These are phyloP conservation scores for Astrothelium subdiscretum DNA, from an alignment of 495 filamentous ascomycete species.

Conservation along the genomic window DNA sequence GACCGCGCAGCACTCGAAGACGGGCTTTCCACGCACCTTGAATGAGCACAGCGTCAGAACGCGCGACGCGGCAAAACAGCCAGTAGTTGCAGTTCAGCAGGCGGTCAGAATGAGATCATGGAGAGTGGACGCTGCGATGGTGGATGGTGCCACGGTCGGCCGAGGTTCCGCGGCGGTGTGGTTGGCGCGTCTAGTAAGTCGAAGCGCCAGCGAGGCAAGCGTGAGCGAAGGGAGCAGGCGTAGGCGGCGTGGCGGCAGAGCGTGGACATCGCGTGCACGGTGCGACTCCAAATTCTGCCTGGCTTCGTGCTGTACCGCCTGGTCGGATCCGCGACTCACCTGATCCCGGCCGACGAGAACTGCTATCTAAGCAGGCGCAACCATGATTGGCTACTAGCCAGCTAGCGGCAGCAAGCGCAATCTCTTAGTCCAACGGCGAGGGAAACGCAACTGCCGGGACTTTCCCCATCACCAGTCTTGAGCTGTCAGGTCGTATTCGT, in stretches of 20 bases:
- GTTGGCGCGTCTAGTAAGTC: neutral
- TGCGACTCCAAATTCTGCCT: neutral
- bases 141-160: neutral
- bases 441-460: neutral
- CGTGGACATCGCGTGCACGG: constrained; percentile 1
- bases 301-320: neutral
- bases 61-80: neutral
- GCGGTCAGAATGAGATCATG: neutral
- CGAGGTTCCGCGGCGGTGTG: neutral
- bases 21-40: neutral
- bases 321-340: neutral
- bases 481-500: neutral
- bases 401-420: neutral
- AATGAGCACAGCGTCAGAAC: neutral
- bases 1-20: neutral
- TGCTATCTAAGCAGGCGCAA: neutral
- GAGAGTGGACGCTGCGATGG: too few relatives aligned
- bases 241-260: neutral
- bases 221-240: neutral
- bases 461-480: neutral
- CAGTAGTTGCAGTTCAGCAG: too few relatives aligned
- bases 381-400: neutral
- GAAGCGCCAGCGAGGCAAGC: neutral
- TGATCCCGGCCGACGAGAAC: neutral
- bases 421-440: constrained; percentile 1